Base-by-base conservation (phyloP, 1,139 yeast genomes). In the Nadsonia commutata region DNA sequence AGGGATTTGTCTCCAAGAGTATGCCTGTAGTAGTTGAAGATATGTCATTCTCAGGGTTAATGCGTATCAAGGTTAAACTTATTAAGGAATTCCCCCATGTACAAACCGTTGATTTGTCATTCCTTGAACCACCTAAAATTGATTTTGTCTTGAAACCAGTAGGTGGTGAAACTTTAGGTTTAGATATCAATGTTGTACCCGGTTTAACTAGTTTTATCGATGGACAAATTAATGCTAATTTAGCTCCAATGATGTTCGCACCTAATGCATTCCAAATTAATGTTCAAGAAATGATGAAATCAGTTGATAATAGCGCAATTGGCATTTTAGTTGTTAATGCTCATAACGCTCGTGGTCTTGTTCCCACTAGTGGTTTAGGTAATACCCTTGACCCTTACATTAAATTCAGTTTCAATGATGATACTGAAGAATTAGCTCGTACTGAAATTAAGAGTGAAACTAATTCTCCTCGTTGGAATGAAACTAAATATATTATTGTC, bases 261-360 rank as follows among this genome's bases (percentile, higher is more conserved):
- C 98, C 98, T 21, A 78, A 90, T 53, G 84, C 95, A 2, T 83
- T 85, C 69, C 95, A 90, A 66, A 68, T 90, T 58, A 90, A 90
- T 56, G 73, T 90, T 41, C 95, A 93, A 58, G 96, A 86, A 64
- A 68, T 90, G 58, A 65, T 90, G 55, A 95, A 96, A 56, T 76
- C 84, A 46, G 80, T 83, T 39, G 65, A 77, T 46, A 80, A 80
- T 55, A 76, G 93, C 20, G 81, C 97, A 8, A 71, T 85, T 52
- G 98, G 98, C 64, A 84, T 90, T 21, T 65, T 88, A 52, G 80
- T 80, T 40, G 65, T 90, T 43, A 76, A 72, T 33, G 69, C 81
- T 31, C 76, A 76, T 54, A 66, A 72, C 39, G 96, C 94, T 20
- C 70, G 70, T 50, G 75, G 72, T 38, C 66, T 90, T 56, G 76